Percentiles rank a stretch among this genome's conserved stretches.
Evolutionary conservation across 208 protist species (phyloP).

Genomic region (Porcisia hertigi): DNA sequence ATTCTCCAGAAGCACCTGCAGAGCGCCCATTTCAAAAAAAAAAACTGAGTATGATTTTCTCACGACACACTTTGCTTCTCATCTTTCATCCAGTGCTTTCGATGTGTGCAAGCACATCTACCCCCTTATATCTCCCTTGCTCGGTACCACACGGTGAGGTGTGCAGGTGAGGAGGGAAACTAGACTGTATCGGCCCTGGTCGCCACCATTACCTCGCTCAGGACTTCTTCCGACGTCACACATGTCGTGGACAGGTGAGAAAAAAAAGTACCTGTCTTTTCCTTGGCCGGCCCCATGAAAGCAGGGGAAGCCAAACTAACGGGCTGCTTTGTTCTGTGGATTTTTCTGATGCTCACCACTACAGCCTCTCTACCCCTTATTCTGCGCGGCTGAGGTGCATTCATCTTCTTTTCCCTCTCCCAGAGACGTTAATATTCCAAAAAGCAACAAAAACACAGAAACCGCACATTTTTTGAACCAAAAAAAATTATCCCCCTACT

Average conservation of each 20-base stretch:
- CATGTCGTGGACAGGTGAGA: not conserved
- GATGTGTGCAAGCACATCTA: not conserved
- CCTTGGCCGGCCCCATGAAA: not conserved
- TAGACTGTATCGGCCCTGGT: not conserved
- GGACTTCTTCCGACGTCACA: not conserved
- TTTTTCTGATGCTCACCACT: not conserved
- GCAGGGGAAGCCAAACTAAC: not conserved
- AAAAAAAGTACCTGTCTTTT: not conserved
- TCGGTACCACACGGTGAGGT: not conserved
- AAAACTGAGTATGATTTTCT: not conserved
- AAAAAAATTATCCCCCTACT: not conserved
- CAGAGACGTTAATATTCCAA: not conserved
- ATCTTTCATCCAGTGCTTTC: not conserved
- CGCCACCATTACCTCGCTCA: not conserved
- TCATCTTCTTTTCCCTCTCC: not conserved
- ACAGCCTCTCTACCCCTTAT: not conserved
- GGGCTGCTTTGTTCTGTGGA: not conserved
- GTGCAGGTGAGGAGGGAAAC: not conserved
- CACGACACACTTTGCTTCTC: not conserved
- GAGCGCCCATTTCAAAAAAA: not conserved
- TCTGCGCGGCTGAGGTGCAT: not conserved
- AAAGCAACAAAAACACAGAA: constrained; percentile 6
- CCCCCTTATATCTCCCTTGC: not conserved
- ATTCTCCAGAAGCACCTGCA: not conserved
- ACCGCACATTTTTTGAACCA: constrained; percentile 3